Conservation (phyloP, 2,329 filamentous ascomycete species). For the Metarhizium guizhouense region DNA sequence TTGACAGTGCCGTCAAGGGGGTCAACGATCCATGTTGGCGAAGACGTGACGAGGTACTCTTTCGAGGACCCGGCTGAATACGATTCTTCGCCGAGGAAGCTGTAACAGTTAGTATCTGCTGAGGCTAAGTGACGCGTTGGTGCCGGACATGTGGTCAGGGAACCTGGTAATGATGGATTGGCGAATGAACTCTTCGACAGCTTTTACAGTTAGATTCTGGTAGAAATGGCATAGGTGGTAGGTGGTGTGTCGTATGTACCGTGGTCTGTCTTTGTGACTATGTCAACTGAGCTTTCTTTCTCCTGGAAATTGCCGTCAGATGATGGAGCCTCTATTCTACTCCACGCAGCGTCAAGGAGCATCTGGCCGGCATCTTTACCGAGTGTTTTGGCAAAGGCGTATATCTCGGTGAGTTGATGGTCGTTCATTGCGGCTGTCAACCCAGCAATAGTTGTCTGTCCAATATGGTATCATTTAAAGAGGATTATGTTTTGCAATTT, state of each 20-base stretch:
- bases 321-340: conserved; percentile 14
- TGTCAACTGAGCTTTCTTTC: conserved; percentile 68
- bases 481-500: not conserved
- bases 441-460: not conserved
- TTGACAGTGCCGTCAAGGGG: conserved; percentile 75
- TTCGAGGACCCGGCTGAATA: conserved; percentile 59
- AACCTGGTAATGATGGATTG: conserved; percentile 47
- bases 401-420: conserved; percentile 53
- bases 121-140: not conserved
- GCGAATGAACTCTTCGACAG: conserved; percentile 64
- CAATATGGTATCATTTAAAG: too few relatives aligned
- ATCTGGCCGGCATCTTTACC: conserved; percentile 61
- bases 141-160: conserved; percentile 52
- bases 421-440: conserved; percentile 17
- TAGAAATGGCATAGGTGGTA: not conserved
- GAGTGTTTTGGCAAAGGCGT: conserved; percentile 61
- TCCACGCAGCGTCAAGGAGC: conserved; percentile 50
- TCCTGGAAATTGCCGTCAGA: conserved; percentile 30
- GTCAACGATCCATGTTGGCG: conserved; percentile 69
- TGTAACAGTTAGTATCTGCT: not conserved
- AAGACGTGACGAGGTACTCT: conserved; percentile 54
- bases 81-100: conserved; percentile 69
- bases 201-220: conserved; percentile 26
- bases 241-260: conserved; percentile 30
- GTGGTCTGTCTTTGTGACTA: conserved; percentile 69